Evolutionary conservation across 768 basidiomycete species (phyloP).

Genomic region (Lanmaoa pseudosensibilis): DNA sequence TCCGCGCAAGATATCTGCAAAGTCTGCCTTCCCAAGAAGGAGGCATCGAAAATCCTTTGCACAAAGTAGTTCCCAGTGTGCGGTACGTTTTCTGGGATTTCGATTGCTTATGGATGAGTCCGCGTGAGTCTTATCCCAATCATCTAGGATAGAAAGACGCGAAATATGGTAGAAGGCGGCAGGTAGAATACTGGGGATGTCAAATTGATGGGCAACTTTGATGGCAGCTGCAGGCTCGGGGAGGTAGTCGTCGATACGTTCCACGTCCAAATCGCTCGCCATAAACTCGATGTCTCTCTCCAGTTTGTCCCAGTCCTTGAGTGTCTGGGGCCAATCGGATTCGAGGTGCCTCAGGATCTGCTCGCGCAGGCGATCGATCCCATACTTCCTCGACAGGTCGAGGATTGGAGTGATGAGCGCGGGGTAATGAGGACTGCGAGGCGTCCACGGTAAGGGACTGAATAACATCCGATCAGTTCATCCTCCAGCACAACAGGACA

Average conservation of each 20-base stretch:
- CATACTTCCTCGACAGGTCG: constrained; percentile 10
- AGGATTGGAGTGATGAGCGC: constrained; percentile 7
- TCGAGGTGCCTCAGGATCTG: constrained; percentile 5
- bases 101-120: neutral
- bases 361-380: constrained; percentile 6
- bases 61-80: constrained; percentile 26
- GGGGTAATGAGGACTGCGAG: constrained; percentile 4
- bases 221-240: constrained; percentile 36
- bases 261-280: too few species aligned
- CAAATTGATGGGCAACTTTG: constrained; percentile 41
- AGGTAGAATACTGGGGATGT: constrained; percentile 43
- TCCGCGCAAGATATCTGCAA: neutral
- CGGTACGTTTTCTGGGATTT: constrained; percentile 15
- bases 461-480: neutral
- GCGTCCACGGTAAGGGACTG: constrained; percentile 4
- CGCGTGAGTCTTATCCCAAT: constrained; percentile 14
- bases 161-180: constrained; percentile 53
- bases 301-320: constrained; percentile 12
- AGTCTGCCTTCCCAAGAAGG: constrained; percentile 11
- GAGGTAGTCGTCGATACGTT: constrained; percentile 3
- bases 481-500: neutral
- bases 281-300: neutral
- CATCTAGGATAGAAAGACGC: constrained; percentile 16
- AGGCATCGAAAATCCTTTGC: constrained; percentile 20
- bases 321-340: constrained; percentile 13